Evolutionary conservation across 768 basidiomycete species (phyloP).

Genomic region (Imleria badia): DNA sequence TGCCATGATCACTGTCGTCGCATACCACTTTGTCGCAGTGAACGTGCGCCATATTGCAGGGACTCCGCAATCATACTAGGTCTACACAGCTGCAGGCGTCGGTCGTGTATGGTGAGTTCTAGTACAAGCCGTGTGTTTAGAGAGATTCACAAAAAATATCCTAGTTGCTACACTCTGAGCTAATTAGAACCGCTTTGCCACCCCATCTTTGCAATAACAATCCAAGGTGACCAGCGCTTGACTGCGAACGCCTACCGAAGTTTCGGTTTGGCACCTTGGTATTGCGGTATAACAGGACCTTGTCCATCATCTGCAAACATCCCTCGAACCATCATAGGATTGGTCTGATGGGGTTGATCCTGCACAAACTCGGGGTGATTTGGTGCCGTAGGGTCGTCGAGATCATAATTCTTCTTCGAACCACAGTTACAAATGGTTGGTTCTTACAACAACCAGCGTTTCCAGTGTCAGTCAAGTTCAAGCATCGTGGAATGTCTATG

Average conservation of each 20-base stretch:
- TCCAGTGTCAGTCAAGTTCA: background rate
- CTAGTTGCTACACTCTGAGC: background rate
- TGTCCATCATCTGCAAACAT: conserved; percentile 10
- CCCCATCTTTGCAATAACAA: background rate
- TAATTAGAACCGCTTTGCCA: background rate
- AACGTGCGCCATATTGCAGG: conserved; percentile 56
- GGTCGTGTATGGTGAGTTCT: conserved; percentile 6
- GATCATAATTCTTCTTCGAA: conserved; percentile 9
- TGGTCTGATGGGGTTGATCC: conserved; percentile 13
- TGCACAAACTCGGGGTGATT: conserved; percentile 10
- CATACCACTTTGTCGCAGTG: conserved; percentile 89
- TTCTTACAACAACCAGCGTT: conserved; percentile 1
- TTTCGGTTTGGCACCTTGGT: conserved; percentile 20
- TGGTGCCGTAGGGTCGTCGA: background rate
- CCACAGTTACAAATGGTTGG: conserved; percentile 14
- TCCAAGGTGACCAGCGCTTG: background rate
- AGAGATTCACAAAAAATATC: background rate
- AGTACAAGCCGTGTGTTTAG: background rate
- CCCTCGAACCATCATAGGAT: conserved; percentile 17
- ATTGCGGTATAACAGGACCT: conserved; percentile 4
- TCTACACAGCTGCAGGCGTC: background rate
- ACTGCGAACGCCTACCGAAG: background rate
- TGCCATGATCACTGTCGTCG: conserved; percentile 85
- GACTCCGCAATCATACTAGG: conserved; percentile 11
- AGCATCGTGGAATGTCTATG: background rate